phyloP scores from a whole-genome alignment of 139 green algal genomes.

The Marvania coccoides region DNA sequence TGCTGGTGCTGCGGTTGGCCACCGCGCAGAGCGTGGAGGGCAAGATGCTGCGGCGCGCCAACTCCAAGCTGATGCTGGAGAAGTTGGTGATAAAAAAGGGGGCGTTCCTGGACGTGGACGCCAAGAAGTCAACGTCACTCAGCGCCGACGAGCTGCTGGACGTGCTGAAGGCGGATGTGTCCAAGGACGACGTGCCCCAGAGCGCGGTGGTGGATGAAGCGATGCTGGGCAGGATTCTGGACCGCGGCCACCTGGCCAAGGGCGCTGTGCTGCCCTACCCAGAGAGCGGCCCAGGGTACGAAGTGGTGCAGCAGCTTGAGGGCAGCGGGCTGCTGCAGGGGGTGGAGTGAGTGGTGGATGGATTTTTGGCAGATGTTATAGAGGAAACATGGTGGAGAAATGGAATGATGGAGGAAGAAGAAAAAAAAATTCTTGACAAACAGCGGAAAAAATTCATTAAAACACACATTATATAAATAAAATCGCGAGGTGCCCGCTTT shows the following conservation, averaged over 20 bases:
- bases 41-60: conserved; percentile 81
- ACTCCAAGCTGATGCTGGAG: conserved; percentile 87
- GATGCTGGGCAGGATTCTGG: conserved; percentile 59
- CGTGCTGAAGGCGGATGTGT: conserved; percentile 52
- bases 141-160: conserved; percentile 67
- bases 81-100: conserved; percentile 93
- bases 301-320: conserved; percentile 28
- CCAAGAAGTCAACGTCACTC: conserved; percentile 26
- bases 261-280: conserved; percentile 42
- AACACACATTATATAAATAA: neutral
- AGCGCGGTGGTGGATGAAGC: conserved; percentile 54
- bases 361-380: neutral
- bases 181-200: conserved; percentile 55
- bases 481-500: too few species aligned
- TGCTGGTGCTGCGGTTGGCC: conserved; percentile 90
- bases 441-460: neutral
- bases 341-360: conserved; percentile 34
- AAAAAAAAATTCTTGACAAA: neutral
- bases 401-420: neutral
- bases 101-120: conserved; percentile 72
- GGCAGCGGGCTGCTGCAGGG: conserved; percentile 41
- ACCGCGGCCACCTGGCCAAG: conserved; percentile 53
- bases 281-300: neutral
- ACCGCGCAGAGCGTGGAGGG: conserved; percentile 91
- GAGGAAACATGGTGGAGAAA: neutral